Evolutionary conservation across 768 basidiomycete species (phyloP).

Genomic region (Cyathus striatus): DNA sequence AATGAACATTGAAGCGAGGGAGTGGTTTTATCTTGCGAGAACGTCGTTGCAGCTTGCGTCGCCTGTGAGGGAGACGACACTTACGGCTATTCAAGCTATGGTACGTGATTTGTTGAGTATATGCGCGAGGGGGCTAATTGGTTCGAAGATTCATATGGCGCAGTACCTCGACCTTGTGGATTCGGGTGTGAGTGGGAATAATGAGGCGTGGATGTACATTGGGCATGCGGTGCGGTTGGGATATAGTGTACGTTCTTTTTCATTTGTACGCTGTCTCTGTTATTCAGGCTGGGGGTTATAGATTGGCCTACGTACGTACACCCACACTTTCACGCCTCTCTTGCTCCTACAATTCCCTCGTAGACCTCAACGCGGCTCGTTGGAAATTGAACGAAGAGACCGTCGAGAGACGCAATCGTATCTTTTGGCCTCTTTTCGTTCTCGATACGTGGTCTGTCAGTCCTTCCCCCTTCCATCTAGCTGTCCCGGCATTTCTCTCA

Average conservation of each 20-base stretch:
- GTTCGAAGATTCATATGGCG: constrained; percentile 31
- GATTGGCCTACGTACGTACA: constrained; percentile 49
- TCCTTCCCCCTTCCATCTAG: too few species aligned
- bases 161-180: constrained; percentile 57
- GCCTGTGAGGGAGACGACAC: constrained; percentile 44
- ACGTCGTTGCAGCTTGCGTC: constrained; percentile 44
- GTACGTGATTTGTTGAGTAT: constrained; percentile 26
- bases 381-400: constrained; percentile 50
- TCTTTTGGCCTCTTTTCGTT: too few species aligned
- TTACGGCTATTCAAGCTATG: constrained; percentile 48
- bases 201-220: constrained; percentile 50
- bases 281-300: constrained; percentile 10
- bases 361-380: constrained; percentile 56
- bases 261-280: too few species aligned
- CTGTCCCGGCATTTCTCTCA: too few species aligned
- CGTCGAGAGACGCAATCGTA: too few species aligned
- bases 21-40: constrained; percentile 58
- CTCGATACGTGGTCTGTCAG: too few species aligned
- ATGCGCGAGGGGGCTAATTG: not conserved
- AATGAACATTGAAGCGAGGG: constrained; percentile 48
- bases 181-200: constrained; percentile 37
- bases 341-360: not conserved
- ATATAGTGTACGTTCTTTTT: constrained; percentile 44
- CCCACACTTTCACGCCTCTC: not conserved
- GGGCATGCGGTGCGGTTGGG: constrained; percentile 56